A percentile compares a stretch with the other conserved stretches of the same genome.
Evolutionary conservation across 2,329 filamentous ascomycete genomes (phyloP).

Genomic region (Penicillium sp.): DNA sequence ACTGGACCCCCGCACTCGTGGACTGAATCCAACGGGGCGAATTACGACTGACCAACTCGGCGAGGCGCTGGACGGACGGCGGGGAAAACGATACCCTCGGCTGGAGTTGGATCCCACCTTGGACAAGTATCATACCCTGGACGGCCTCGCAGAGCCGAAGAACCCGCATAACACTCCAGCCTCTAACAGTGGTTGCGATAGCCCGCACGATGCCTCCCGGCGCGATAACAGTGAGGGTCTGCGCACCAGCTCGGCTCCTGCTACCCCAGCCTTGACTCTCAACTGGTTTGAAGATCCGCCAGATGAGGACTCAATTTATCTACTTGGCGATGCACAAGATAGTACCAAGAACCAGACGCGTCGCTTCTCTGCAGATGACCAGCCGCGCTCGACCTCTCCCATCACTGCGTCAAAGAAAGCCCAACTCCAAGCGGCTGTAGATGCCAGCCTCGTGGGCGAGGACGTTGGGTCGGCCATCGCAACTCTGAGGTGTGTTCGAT

Average conservation of each 20-base stretch:
- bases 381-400: constrained; percentile 1
- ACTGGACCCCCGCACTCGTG: background rate
- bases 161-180: constrained; percentile 22
- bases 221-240: constrained; percentile 3
- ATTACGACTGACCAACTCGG: background rate
- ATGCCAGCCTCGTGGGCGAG: background rate
- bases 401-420: background rate
- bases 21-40: background rate
- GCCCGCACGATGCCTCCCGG: constrained; percentile 1
- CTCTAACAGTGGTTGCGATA: constrained; percentile 10
- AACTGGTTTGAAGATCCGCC: constrained; percentile 14
- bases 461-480: background rate
- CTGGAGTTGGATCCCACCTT: constrained; percentile 20
- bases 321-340: background rate
- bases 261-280: constrained; percentile 5
- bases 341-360: constrained; percentile 1
- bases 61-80: background rate
- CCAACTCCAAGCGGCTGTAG: background rate
- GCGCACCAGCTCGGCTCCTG: constrained; percentile 5
- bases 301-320: background rate
- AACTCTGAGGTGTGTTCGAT: constrained; percentile 11
- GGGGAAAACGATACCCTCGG: constrained; percentile 10
- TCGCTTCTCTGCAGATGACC: constrained; percentile 9
- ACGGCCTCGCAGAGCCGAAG: constrained; percentile 12
- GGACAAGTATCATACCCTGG: constrained; percentile 20